Base-by-base conservation (phyloP, 306 rosid genomes). In the Datisca glomerata region DNA sequence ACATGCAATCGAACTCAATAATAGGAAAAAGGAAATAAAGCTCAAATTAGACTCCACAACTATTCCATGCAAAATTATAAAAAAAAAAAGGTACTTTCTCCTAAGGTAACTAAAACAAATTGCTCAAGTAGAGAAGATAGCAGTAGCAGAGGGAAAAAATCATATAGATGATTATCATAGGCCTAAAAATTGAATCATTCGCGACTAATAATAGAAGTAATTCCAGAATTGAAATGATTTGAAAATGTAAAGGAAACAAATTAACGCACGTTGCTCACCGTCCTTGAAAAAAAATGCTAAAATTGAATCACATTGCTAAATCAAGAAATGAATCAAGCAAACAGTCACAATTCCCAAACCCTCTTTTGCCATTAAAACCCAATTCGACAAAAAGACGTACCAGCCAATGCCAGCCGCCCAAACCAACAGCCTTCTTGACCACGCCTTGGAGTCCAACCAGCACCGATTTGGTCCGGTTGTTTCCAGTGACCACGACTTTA, bases 341-440 rank as follows among this genome's bases (percentile, higher is more conserved):
- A 53, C 43, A 56, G 40, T 29, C 17, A 21, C n/a, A 55, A 45
- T 25, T 23, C 17, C 15, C 7, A 32, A 56, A 16, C 4, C 28
- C 16, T 28, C 28, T 27, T 66, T 45, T 18, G 13, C 24, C 12
- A 13, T 15, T 12, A 41, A 9, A 45, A 28, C 13, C 17, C 37
- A 18, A 47, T 63, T 19, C n/a, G 35, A 36, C 8, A 13, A 12
- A 45, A 51, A 31, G 46, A 81, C 15, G 65, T 77, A 89, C 98
- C 84, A 89, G 98, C 98, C 98, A 89, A 80, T 89, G 98, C 98
- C 98, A 89, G 0, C 98, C 98, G 32, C 98, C 98, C 11, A 84
- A 52, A 1, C 98, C 98, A 28, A 89, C 98, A 39, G 98, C 98
- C 64, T 89, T 89, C 72, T 89, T 89, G 25, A 89, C 98, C 14